These are phyloP conservation scores for Xylaria sp. DNA, from an alignment of 2,329 filamentous ascomycete genomes.

Conservation along the genomic window DNA sequence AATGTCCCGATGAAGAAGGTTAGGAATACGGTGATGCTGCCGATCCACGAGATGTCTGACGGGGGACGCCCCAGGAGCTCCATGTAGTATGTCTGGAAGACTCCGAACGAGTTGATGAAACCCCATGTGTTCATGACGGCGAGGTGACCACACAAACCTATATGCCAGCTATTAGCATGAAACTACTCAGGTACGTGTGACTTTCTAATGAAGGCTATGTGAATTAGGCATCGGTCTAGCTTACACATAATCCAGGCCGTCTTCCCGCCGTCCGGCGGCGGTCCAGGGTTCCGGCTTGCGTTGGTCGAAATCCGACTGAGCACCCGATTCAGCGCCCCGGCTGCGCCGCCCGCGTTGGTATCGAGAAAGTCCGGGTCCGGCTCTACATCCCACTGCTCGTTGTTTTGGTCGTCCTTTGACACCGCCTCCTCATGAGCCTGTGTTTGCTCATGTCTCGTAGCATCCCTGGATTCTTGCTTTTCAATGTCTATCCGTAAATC, in stretches of 20 bases:
- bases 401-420: constrained; percentile 21
- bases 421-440: constrained; percentile 14
- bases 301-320: constrained; percentile 56
- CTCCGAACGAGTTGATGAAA: constrained; percentile 66
- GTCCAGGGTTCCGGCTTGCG: constrained; percentile 56
- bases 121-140: constrained; percentile 66
- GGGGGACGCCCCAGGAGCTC: constrained; percentile 53
- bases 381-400: constrained; percentile 35
- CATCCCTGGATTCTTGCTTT: constrained; percentile 36
- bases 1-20: constrained; percentile 66
- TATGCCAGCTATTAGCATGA: constrained; percentile 8
- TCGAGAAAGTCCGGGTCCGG: constrained; percentile 44
- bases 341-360: constrained; percentile 42
- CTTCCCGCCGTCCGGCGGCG: constrained; percentile 63
- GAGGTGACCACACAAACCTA: constrained; percentile 56
- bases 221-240: constrained; percentile 32
- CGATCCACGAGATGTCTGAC: constrained; percentile 65
- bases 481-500: constrained; percentile 44
- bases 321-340: constrained; percentile 52
- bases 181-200: neutral
- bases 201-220: constrained; percentile 27
- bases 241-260: constrained; percentile 60
- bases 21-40: constrained; percentile 64
- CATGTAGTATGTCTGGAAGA: constrained; percentile 66
- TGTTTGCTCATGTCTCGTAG: constrained; percentile 10